These are phyloP conservation scores for Amesomyces nigricolor DNA, from an alignment of 2,329 filamentous ascomycete species.

Conservation along the genomic window DNA sequence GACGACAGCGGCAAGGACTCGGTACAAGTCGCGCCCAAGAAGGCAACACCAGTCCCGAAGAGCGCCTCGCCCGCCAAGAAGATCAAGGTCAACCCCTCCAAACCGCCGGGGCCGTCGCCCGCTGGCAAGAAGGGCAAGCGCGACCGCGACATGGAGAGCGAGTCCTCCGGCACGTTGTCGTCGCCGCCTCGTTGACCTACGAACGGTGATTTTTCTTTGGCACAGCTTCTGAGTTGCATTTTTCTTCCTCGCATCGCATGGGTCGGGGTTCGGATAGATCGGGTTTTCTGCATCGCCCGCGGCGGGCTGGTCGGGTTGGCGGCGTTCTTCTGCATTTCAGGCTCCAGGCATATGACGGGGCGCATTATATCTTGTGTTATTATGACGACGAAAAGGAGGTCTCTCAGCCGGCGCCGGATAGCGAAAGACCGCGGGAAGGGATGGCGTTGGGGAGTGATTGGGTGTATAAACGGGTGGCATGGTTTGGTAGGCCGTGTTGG, in stretches of 20 bases:
- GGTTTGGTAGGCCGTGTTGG: background rate
- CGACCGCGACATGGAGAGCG: slow-evolving; percentile 47
- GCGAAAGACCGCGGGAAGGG: background rate
- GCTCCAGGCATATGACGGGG: background rate
- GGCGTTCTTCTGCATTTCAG: slow-evolving; percentile 11
- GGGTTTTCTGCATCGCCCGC: slow-evolving; percentile 10
- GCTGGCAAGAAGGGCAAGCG: slow-evolving; percentile 45
- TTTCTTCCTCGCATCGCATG: slow-evolving; percentile 3
- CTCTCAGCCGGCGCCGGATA: background rate
- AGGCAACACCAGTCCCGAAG: slow-evolving; percentile 36
- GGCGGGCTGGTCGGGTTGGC: slow-evolving; percentile 8
- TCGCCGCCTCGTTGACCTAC: slow-evolving; percentile 40
- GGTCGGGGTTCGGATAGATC: slow-evolving; percentile 1
- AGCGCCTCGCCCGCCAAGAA: slow-evolving; percentile 41
- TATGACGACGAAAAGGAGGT: background rate
- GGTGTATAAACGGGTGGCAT: slow-evolving; percentile 2
- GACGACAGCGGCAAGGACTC: slow-evolving; percentile 35
- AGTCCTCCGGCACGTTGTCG: slow-evolving; percentile 52
- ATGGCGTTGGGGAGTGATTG: slow-evolving; percentile 1
- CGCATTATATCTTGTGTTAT: background rate
- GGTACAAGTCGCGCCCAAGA: slow-evolving; percentile 39
- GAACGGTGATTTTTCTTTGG: background rate
- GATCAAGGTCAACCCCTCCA: slow-evolving; percentile 38
- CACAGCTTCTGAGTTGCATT: background rate
- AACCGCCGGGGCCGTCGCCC: slow-evolving; percentile 45